phyloP scores from a whole-genome alignment of 768 basidiomycete genomes.

The Kwoniella heveanensis region DNA sequence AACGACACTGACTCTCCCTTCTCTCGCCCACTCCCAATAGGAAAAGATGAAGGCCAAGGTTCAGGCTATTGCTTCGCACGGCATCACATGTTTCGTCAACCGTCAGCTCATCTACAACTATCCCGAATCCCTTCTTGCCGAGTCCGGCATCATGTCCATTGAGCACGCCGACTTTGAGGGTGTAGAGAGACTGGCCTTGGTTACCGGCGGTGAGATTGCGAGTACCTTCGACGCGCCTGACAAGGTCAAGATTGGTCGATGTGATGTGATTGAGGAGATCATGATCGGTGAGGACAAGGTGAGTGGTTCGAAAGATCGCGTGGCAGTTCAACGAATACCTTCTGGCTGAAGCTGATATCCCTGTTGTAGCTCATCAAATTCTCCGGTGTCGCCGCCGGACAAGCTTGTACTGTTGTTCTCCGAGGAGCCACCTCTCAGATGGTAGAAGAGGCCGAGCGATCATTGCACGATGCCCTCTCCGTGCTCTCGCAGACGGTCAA shows the following conservation, averaged over 20 bases:
- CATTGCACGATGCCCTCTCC: conserved; percentile 93
- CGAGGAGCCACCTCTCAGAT: conserved; percentile 97
- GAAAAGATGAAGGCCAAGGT: conserved; percentile 99
- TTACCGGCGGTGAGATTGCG: conserved; percentile 96
- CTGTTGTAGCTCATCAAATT: conserved; percentile 89
- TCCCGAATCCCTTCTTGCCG: conserved; percentile 91
- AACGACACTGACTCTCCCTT: conserved; percentile 3
- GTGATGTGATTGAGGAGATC: conserved; percentile 95
- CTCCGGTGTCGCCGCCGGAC: conserved; percentile 95
- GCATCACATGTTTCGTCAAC: conserved; percentile 97
- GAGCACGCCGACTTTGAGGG: conserved; percentile 99
- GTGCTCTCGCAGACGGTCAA: conserved; percentile 97
- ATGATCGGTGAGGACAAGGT: conserved; percentile 99
- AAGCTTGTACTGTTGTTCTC: conserved; percentile 96
- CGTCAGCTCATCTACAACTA: conserved; percentile 99
- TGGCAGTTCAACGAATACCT: too few relatives aligned
- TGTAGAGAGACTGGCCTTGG: conserved; percentile 90
- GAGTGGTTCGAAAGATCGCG: conserved; percentile 28
- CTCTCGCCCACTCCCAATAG: conserved; percentile 57
- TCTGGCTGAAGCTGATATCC: not conserved
- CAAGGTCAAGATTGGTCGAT: conserved; percentile 85
- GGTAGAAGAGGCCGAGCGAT: conserved; percentile 98
- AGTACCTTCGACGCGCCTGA: conserved; percentile 93
- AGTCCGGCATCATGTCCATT: conserved; percentile 91
- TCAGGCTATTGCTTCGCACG: conserved; percentile 86